Conservation (phyloP, 2,329 filamentous ascomycete species). For the Penicillium sp. region DNA sequence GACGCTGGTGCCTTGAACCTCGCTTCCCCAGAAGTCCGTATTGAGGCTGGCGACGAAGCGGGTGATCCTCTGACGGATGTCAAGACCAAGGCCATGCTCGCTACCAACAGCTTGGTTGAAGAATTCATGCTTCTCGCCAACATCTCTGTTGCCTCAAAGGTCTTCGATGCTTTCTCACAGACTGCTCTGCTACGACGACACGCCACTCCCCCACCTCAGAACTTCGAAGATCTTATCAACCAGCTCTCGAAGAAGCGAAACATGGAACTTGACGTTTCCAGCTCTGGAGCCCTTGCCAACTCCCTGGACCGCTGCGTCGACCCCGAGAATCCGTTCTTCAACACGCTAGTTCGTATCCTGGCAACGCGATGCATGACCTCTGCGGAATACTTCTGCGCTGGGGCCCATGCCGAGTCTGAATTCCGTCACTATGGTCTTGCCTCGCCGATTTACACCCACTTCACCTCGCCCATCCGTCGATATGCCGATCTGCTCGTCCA, state of each 20-base stretch:
- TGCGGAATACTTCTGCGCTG: conserved; percentile 95
- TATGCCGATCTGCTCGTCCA: conserved; percentile 97
- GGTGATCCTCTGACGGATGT: conserved; percentile 87
- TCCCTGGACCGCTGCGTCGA: conserved; percentile 83
- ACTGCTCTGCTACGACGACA: conserved; percentile 91
- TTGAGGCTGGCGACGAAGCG: conserved; percentile 89
- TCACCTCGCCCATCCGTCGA: conserved; percentile 92
- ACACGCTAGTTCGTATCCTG: conserved; percentile 94
- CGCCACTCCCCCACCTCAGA: conserved; percentile 84
- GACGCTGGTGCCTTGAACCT: conserved; percentile 91
- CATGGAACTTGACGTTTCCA: conserved; percentile 74
- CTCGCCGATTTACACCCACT: conserved; percentile 96
- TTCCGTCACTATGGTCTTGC: conserved; percentile 97
- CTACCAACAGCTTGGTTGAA: conserved; percentile 95
- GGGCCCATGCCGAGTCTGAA: conserved; percentile 85
- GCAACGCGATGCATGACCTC: conserved; percentile 99
- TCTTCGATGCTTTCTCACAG: conserved; percentile 87
- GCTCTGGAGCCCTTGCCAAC: conserved; percentile 87
- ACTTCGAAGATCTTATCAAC: conserved; percentile 89
- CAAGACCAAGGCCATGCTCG: conserved; percentile 87
- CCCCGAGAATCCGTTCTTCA: conserved; percentile 83
- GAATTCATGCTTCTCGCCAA: conserved; percentile 99
- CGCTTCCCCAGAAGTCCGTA: conserved; percentile 94
- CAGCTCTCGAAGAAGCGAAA: conserved; percentile 84
- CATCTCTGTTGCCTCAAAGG: conserved; percentile 83